Conservation (phyloP, 768 basidiomycete species). For the Baorangia bicolor region DNA sequence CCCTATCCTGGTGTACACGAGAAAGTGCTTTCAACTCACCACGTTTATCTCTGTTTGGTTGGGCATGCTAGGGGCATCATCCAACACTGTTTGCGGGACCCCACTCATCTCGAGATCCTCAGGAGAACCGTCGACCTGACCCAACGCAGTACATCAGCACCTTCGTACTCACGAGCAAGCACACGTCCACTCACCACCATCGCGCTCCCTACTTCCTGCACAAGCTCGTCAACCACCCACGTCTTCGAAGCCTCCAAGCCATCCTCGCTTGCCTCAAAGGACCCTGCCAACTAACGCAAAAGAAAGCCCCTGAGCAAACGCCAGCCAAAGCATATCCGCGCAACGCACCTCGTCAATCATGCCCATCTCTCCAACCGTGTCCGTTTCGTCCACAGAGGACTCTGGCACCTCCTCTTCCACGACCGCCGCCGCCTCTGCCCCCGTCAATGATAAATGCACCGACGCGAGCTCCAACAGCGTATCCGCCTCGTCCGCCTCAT, state of each 20-base stretch:
- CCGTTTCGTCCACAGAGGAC: not conserved
- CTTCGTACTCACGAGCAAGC: not conserved
- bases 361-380: not conserved
- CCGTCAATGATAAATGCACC: conserved; percentile 18
- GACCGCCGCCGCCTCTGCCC: not conserved
- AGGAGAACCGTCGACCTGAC: not conserved
- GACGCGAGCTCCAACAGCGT: conserved; percentile 24
- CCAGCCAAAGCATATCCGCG: not conserved
- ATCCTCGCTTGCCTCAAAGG: not conserved
- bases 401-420: not conserved
- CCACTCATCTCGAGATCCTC: not conserved
- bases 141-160: not conserved
- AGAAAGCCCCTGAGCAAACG: not conserved
- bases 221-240: not conserved
- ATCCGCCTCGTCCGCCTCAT: conserved; percentile 15
- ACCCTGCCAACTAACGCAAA: not conserved
- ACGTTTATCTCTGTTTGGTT: not conserved
- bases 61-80: not conserved
- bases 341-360: conserved; percentile 12
- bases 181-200: conserved; percentile 9
- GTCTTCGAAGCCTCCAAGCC: not conserved
- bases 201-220: not conserved
- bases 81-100: not conserved
- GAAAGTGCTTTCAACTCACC: not conserved
- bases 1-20: not conserved